These are phyloP conservation scores for Drechslerella dactyloides DNA, from an alignment of 2,329 filamentous ascomycete genomes.

Conservation along the genomic window DNA sequence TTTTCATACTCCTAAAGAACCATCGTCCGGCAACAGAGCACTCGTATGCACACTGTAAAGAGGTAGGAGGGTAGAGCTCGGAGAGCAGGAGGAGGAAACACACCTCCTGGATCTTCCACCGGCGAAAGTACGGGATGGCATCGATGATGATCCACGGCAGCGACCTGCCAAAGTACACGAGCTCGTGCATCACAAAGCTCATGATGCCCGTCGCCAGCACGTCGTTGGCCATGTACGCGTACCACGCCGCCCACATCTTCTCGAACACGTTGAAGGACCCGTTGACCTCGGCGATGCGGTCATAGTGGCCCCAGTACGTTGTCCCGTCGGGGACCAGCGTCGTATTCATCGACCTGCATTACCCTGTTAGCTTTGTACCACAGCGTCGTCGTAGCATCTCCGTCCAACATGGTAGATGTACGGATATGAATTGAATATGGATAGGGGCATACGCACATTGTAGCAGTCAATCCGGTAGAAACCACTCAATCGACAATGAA, in stretches of 20 bases:
- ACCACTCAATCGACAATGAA: too few relatives aligned
- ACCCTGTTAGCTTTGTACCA: too few relatives aligned
- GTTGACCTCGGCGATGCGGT: conserved; percentile 74
- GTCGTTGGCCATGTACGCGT: conserved; percentile 98
- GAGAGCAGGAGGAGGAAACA: conserved; percentile 54
- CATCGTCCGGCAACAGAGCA: not conserved
- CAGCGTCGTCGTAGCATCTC: too few relatives aligned
- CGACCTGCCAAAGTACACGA: conserved; percentile 89
- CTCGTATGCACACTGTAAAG: too few relatives aligned
- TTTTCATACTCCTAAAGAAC: conserved; percentile 10
- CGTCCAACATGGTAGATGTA: too few relatives aligned
- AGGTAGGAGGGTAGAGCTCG: conserved; percentile 56
- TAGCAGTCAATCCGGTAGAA: too few relatives aligned
- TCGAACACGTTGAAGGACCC: conserved; percentile 85
- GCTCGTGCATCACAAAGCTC: conserved; percentile 94
- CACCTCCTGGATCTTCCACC: conserved; percentile 92
- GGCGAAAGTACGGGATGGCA: conserved; percentile 81
- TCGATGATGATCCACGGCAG: conserved; percentile 94
- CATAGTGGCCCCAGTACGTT: conserved; percentile 71
- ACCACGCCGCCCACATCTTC: conserved; percentile 87
- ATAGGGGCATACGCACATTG: too few relatives aligned
- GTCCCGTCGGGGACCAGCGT: conserved; percentile 60
- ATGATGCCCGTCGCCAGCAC: conserved; percentile 91
- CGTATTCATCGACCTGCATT: conserved; percentile 58
- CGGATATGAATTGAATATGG: too few relatives aligned